Conservation (phyloP, 805 yeast species). For the Candida arabinofermentans region DNA sequence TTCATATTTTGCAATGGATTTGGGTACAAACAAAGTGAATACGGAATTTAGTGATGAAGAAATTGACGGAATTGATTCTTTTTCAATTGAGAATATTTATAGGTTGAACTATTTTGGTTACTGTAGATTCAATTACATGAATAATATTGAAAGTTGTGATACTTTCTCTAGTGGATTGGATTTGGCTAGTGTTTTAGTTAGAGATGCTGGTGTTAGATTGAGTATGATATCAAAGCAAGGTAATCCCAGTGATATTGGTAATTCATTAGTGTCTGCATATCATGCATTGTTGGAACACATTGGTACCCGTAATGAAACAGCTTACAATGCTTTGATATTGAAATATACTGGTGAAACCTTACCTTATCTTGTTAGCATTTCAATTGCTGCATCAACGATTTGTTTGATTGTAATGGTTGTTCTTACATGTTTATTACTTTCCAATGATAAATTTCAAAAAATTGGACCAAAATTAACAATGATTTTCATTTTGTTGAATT, state of each 20-base stretch:
- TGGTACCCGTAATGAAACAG: slow-evolving; percentile 15
- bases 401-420: slow-evolving; percentile 14
- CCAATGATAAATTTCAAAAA: slow-evolving; percentile 10
- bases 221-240: slow-evolving; percentile 38
- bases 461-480: slow-evolving; percentile 4
- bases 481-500: slow-evolving; percentile 6
- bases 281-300: slow-evolving; percentile 31
- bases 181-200: slow-evolving; percentile 40
- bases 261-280: slow-evolving; percentile 38
- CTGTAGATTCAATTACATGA: slow-evolving; percentile 36
- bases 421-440: slow-evolving; percentile 12
- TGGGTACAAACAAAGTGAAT: slow-evolving; percentile 25
- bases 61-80: slow-evolving; percentile 38
- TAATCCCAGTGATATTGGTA: slow-evolving; percentile 36
- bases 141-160: slow-evolving; percentile 28
- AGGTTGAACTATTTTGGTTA: slow-evolving; percentile 45
- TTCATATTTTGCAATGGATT: slow-evolving; percentile 43
- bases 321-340: slow-evolving; percentile 16
- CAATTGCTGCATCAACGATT: slow-evolving; percentile 8
- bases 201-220: slow-evolving; percentile 48
- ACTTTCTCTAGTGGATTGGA: slow-evolving; percentile 40
- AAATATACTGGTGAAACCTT: slow-evolving; percentile 12
- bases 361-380: slow-evolving; percentile 9
- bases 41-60: slow-evolving; percentile 12
- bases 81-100: slow-evolving; percentile 38